Evolutionary conservation across 2,329 filamentous ascomycete species (phyloP).

Genomic region (Emergomyces orientalis): DNA sequence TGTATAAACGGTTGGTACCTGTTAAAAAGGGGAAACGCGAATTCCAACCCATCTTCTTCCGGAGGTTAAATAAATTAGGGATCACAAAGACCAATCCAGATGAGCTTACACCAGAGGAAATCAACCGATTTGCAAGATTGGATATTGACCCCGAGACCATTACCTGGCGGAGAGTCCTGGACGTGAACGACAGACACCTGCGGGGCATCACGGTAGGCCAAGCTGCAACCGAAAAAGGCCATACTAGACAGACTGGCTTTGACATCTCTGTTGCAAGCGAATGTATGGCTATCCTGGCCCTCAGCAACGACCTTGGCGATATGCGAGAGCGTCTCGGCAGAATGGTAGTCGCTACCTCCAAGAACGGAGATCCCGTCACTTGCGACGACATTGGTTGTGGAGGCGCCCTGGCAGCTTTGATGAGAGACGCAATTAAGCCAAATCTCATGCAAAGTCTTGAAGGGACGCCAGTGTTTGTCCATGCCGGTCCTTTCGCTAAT

Average conservation of each 20-base stretch:
- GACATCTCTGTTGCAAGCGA: slow-evolving; percentile 97
- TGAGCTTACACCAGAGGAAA: slow-evolving; percentile 82
- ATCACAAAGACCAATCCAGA: slow-evolving; percentile 92
- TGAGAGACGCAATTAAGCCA: slow-evolving; percentile 98
- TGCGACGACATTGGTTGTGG: slow-evolving; percentile 92
- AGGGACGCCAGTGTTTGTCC: slow-evolving; percentile 93
- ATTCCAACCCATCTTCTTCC: slow-evolving; percentile 86
- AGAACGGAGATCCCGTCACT: slow-evolving; percentile 78
- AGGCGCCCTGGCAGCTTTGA: slow-evolving; percentile 83
- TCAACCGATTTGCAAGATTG: slow-evolving; percentile 75
- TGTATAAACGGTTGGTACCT: slow-evolving; percentile 83
- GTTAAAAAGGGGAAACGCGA: slow-evolving; percentile 79
- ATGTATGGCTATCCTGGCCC: slow-evolving; percentile 94
- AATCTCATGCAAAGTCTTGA: slow-evolving; percentile 98
- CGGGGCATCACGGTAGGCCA: slow-evolving; percentile 81
- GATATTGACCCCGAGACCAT: slow-evolving; percentile 97
- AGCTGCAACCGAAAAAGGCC: slow-evolving; percentile 82
- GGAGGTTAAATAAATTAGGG: slow-evolving; percentile 85
- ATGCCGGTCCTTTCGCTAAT: slow-evolving; percentile 95
- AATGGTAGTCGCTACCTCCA: slow-evolving; percentile 91
- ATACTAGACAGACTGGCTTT: slow-evolving; percentile 81
- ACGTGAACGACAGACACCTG: slow-evolving; percentile 94
- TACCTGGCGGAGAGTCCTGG: slow-evolving; percentile 90
- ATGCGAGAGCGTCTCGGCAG: slow-evolving; percentile 87
- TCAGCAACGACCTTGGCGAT: slow-evolving; percentile 78